These are phyloP conservation scores for Golovinomyces cichoracearum DNA, from an alignment of 2,329 filamentous ascomycete species.

Conservation along the genomic window DNA sequence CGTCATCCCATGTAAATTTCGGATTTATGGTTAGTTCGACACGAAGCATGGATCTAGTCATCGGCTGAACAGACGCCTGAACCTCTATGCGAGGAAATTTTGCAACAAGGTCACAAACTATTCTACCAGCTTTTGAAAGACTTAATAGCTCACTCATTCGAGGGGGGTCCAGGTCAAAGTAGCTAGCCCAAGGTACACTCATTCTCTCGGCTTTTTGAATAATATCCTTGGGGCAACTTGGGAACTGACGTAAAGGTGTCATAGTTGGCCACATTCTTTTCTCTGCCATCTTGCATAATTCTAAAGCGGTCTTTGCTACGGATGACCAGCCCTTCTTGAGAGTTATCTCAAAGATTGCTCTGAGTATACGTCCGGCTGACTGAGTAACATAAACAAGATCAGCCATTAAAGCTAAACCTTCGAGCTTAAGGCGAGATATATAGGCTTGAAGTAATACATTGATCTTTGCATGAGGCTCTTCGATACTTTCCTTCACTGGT, in stretches of 20 bases:
- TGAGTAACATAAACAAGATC: constrained; percentile 98
- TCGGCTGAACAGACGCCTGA: constrained; percentile 77
- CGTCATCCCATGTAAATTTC: constrained; percentile 87
- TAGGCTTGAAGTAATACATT: constrained; percentile 93
- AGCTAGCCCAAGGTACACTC: constrained; percentile 75
- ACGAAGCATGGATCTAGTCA: constrained; percentile 78
- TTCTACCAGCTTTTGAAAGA: constrained; percentile 63
- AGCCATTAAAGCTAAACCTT: constrained; percentile 86
- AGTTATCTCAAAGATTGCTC: constrained; percentile 92
- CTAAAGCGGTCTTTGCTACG: constrained; percentile 73
- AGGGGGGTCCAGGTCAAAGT: constrained; percentile 88
- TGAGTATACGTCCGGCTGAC: constrained; percentile 81
- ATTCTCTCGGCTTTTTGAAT: constrained; percentile 83
- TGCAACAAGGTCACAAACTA: constrained; percentile 61
- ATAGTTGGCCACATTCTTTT: constrained; percentile 99
- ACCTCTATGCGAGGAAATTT: constrained; percentile 88
- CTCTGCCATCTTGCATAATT: constrained; percentile 97
- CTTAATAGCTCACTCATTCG: constrained; percentile 87
- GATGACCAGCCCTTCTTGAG: constrained; percentile 88
- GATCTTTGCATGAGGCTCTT: constrained; percentile 92
- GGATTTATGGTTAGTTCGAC: constrained; percentile 78
- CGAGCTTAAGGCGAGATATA: constrained; percentile 79
- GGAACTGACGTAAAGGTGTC: constrained; percentile 82
- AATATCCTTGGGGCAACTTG: constrained; percentile 56
- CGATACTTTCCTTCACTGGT: constrained; percentile 89